Base-by-base conservation (phyloP, 2,329 filamentous ascomycete species). In the Diaporthe humulicola region DNA sequence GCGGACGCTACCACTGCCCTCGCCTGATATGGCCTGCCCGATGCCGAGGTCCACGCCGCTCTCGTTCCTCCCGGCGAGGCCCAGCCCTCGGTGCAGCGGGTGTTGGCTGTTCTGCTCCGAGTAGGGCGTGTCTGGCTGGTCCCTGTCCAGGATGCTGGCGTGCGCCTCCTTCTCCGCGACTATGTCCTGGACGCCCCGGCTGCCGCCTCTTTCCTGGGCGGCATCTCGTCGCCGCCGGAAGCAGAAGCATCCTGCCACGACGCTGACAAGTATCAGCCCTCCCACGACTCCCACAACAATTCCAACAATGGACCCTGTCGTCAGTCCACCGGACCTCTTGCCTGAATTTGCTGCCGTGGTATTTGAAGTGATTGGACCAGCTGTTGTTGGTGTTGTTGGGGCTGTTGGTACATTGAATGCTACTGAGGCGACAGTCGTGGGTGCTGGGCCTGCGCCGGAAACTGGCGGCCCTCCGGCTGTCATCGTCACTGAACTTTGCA, bases 161-260 rank as follows among this genome's bases (percentile, higher is more conserved):
- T 78, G 81, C 17, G 82, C 80, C 67, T 88, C 87, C 81, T 89
- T 88, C 77, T 88, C 87, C 64, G 83, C 82, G 69, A 88, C 84
- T 77, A 87, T 87, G 45, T 84, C 82, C 73, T 82, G 75, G 40
- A 45, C 61, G 57, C 67, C 74, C 50, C 66, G 75, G 22, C 73
- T 54, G 33, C 58, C 42, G 45, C 45, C 74, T 25, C 58, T 25
- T 45, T 73, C 76, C 48, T 19, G 54, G 7, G 52, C 70, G 1
- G 54, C 36, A 28, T 33, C n/a, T 2, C 38, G 45, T 10, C 77
- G 57, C 61, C 79, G 48, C 6, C 86, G 86, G 22, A 85, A 85
- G 38, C 87, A 78, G 69, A 88, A 79, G 77, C 87, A 85, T 83
- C 84, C 90, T 30, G 81, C 77, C 10, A 87, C 76, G 4, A 78